phyloP scores from a whole-genome alignment of 345 rosid species.

The Arabis alpina region DNA sequence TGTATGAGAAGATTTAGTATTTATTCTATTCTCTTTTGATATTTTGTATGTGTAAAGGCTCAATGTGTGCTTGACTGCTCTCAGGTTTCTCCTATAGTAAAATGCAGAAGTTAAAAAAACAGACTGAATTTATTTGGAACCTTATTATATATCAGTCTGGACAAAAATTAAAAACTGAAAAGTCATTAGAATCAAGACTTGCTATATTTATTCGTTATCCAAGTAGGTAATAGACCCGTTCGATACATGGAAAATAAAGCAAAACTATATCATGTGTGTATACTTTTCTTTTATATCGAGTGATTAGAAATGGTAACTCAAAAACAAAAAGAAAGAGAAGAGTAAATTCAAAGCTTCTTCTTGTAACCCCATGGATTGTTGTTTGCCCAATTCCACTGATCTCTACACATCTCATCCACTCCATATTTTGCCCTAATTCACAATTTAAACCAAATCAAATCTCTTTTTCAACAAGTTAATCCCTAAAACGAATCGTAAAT shows the following conservation, averaged over 20 bases:
- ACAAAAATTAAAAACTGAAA: not conserved
- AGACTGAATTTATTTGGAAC: too few relatives aligned
- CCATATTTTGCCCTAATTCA: constrained; percentile 87
- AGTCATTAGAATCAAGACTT: constrained; percentile 1
- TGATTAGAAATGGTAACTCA: constrained; percentile 4
- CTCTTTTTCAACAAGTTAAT: not conserved
- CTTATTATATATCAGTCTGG: too few relatives aligned
- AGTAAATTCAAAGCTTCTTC: constrained; percentile 44
- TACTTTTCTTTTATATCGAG: constrained; percentile 21
- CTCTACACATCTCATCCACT: constrained; percentile 87
- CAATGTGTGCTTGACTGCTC: too few relatives aligned
- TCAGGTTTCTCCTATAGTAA: too few relatives aligned
- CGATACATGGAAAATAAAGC: constrained; percentile 27
- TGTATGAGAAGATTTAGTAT: not conserved
- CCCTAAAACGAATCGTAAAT: constrained; percentile 2
- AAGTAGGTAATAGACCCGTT: constrained; percentile 2
- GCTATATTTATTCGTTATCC: constrained; percentile 13
- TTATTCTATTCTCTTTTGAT: not conserved
- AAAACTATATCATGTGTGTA: constrained; percentile 21
- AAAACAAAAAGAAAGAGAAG: not conserved
- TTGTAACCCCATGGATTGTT: constrained; percentile 90
- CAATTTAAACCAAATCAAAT: constrained; percentile 16
- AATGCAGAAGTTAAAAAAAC: too few relatives aligned
- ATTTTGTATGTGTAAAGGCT: too few relatives aligned
- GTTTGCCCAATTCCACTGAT: constrained; percentile 94